These are phyloP conservation scores for Lagenidium giganteum DNA, from an alignment of 352 stramenopile species.

Conservation along the genomic window DNA sequence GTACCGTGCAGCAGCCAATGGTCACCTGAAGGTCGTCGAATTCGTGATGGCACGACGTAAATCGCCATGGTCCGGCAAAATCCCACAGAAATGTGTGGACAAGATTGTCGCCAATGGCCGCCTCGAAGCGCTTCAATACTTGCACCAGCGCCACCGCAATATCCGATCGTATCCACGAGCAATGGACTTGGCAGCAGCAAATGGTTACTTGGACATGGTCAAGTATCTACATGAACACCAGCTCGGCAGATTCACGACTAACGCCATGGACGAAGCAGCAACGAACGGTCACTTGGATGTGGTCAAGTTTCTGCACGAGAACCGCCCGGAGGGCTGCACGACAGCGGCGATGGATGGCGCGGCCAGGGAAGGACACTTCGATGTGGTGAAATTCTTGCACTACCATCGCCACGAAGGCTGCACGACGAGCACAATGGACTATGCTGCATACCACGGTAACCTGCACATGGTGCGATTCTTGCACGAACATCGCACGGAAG, in stretches of 20 bases:
- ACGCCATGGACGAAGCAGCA: conserved; percentile 4
- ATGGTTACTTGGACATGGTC: conserved; percentile 6
- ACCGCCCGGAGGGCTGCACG: conserved; percentile 4
- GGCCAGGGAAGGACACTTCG: conserved; percentile 4
- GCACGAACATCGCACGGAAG: too few species aligned
- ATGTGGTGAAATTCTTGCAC: conserved; percentile 10
- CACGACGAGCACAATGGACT: not conserved
- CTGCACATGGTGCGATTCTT: too few species aligned
- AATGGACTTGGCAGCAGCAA: not conserved
- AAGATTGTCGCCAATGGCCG: conserved; percentile 48
- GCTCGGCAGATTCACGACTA: not conserved
- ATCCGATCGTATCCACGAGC: not conserved
- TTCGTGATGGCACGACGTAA: conserved; percentile 6
- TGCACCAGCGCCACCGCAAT: conserved; percentile 12
- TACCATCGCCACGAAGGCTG: conserved; percentile 1
- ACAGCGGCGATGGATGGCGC: conserved; percentile 1
- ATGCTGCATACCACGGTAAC: not conserved
- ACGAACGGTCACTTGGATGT: conserved; percentile 5
- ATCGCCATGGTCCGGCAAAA: conserved; percentile 33
- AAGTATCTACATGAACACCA: conserved; percentile 9
- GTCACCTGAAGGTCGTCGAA: conserved; percentile 12
- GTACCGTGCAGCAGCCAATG: conserved; percentile 11
- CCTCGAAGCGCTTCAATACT: conserved; percentile 25
- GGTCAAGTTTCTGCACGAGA: conserved; percentile 12
- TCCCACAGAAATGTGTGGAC: conserved; percentile 29